A percentile compares a stretch with the other conserved stretches of the same genome.
Conservation (phyloP, 2,329 filamentous ascomycete genomes). For the Ceratocystis diversiconidia region DNA sequence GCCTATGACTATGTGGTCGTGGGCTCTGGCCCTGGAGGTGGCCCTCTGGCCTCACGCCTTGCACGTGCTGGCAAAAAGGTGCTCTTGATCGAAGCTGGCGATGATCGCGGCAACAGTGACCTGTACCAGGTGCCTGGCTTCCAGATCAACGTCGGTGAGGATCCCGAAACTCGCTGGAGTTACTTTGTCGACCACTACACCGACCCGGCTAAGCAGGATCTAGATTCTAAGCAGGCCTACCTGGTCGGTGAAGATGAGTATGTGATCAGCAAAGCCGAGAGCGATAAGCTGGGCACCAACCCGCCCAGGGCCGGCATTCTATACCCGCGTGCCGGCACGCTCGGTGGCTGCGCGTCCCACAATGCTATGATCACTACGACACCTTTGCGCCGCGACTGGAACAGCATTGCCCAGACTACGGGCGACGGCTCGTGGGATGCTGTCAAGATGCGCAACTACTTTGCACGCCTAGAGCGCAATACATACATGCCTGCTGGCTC, state of each 20-base stretch:
- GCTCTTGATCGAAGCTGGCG: conserved; percentile 45
- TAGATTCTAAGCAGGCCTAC: conserved; percentile 35
- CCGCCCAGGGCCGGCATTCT: conserved; percentile 26
- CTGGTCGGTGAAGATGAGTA: conserved; percentile 7
- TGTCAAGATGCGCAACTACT: conserved; percentile 30
- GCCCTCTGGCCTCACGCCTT: conserved; percentile 40
- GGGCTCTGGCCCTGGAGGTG: conserved; percentile 42
- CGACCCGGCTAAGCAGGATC: conserved; percentile 21
- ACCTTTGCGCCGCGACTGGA: conserved; percentile 27
- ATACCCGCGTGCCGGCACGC: conserved; percentile 28
- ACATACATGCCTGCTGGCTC: conserved; percentile 28
- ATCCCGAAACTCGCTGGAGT: conserved; percentile 34
- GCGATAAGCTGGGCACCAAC: conserved; percentile 12
- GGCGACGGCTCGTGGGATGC: conserved; percentile 32
- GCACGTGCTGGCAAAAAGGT: conserved; percentile 42
- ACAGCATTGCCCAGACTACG: conserved; percentile 28
- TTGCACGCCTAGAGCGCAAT: conserved; percentile 30
- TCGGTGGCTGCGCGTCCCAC: conserved; percentile 27
- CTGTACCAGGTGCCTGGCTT: conserved; percentile 23
- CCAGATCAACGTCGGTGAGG: conserved; percentile 22
- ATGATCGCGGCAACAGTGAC: conserved; percentile 33
- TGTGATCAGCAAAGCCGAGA: conserved; percentile 3
- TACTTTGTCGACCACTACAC: conserved; percentile 50
- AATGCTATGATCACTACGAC: conserved; percentile 25
- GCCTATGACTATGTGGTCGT: conserved; percentile 46